phyloP scores from a whole-genome alignment of 371 early-diverging fungal species.

The Mortierella sp. region DNA sequence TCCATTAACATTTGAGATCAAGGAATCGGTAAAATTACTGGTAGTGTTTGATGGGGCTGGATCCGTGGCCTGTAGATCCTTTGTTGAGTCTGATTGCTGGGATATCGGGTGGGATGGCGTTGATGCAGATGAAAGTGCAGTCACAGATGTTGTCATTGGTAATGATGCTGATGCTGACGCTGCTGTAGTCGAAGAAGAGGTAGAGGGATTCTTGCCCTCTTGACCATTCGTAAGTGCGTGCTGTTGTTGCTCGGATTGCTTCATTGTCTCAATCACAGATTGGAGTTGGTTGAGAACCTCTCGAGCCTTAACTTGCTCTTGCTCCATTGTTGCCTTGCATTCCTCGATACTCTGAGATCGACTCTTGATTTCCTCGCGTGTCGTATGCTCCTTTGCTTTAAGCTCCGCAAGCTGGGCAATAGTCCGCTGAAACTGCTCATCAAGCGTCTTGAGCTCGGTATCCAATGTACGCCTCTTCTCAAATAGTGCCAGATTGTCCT shows the following conservation, averaged over 20 bases:
- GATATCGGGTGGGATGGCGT: not conserved
- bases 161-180: not conserved
- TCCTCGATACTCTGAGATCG: slow-evolving; percentile 20
- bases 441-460: slow-evolving; percentile 9
- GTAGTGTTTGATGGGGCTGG: not conserved
- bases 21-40: not conserved
- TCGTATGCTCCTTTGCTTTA: slow-evolving; percentile 17
- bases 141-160: not conserved
- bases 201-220: not conserved
- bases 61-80: not conserved
- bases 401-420: slow-evolving; percentile 11
- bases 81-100: not conserved
- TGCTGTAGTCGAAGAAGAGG: not conserved
- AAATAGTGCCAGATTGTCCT: slow-evolving; percentile 20
- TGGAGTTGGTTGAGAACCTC: slow-evolving; percentile 20
- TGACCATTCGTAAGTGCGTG: not conserved
- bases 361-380: slow-evolving; percentile 26
- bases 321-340: slow-evolving; percentile 29
- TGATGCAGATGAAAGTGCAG: not conserved
- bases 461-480: slow-evolving; percentile 24
- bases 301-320: slow-evolving; percentile 24
- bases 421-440: slow-evolving; percentile 10
- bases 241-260: not conserved
- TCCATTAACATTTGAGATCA: not conserved
- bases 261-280: slow-evolving; percentile 21